Evolutionary conservation across 495 filamentous ascomycete species (phyloP), one percentile per base, ranked within the genome.

Genomic region (Annulohypoxylon maeteangense): DNA sequence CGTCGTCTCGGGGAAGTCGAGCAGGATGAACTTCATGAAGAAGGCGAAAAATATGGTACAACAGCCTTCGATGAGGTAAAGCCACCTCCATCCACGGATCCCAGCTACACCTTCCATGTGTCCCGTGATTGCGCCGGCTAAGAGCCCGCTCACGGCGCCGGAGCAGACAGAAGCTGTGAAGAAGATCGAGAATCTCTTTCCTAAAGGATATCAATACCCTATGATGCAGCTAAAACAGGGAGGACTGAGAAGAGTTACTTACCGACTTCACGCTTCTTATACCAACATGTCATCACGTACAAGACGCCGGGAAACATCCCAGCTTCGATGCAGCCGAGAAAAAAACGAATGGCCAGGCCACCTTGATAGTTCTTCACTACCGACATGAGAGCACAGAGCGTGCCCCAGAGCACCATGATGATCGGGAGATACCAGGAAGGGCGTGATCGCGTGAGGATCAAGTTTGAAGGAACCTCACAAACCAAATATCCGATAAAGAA

Each of bases 251-350:
- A 22, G 55, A 25, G 32, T 22, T 8, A 45, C 48, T 22, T 16
- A n/a, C 82, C 84, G 53, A 85, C 79, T 67, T 87, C 84, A 12
- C 77, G 81, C 47, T 77, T 78, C 64, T 82, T 82, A 70, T 87
- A 87, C 84, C 84, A 88, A 1, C 78, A 83, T 8, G 83, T 84
- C 14, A 87, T 76, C 25, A 85, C 71, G 22, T 84, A 81, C 20
- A 86, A 62, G 7, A 86, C 77, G 42, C 80, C 84, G 5, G 80
- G 83, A 69, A 88, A 88, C 5, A 90, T 79, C 47, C 89, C 84
- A 18, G 87, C 83, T 75, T 87, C 86, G 18, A 85, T 76, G 36
- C 89, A 74, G 2, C 89, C 89, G 4, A 90, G 71, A 34, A 87
- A 87, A 3, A 89, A 71, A 1, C 89, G 82, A n/a, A 83, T 82